Evolutionary conservation across 352 stramenopile genomes (phyloP).

Genomic region (Phytophthora megakarya): DNA sequence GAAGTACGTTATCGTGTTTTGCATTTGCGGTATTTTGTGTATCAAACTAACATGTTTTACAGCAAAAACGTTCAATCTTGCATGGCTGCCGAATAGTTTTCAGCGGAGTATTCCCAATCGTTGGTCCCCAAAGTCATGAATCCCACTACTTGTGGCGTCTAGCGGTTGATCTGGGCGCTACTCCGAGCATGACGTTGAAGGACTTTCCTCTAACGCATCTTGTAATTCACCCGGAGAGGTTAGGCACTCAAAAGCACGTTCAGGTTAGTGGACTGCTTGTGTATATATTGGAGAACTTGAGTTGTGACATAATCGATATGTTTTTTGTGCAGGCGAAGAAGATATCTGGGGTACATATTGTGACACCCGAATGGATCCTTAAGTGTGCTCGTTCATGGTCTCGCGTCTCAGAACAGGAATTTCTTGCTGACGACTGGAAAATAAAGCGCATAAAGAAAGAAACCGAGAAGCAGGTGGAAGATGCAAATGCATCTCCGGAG

Average conservation of each 20-base stretch:
- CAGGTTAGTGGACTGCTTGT: conserved; percentile 38
- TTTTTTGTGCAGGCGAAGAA: conserved; percentile 49
- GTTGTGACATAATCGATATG: conserved; percentile 3
- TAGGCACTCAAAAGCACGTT: conserved; percentile 83
- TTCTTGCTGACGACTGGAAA: conserved; percentile 71
- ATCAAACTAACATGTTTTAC: conserved; percentile 8
- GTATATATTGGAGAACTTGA: neutral
- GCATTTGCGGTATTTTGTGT: neutral
- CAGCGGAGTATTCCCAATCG: conserved; percentile 79
- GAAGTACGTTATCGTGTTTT: conserved; percentile 38
- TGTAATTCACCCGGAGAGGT: conserved; percentile 78
- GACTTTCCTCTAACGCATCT: conserved; percentile 85
- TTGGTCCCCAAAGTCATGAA: conserved; percentile 56
- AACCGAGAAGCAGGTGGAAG: conserved; percentile 16
- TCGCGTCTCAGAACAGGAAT: conserved; percentile 62
- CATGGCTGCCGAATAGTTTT: conserved; percentile 75
- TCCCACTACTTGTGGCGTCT: conserved; percentile 82
- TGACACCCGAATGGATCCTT: conserved; percentile 82
- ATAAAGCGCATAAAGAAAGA: conserved; percentile 44
- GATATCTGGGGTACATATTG: conserved; percentile 63
- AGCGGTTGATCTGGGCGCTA: conserved; percentile 67
- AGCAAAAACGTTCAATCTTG: conserved; percentile 78
- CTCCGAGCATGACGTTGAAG: conserved; percentile 68
- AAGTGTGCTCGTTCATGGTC: conserved; percentile 78
- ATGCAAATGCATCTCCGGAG: conserved; percentile 3